Evolutionary conservation across 2,329 filamentous ascomycete species (phyloP), one percentile per base, ranked within the genome.

Genomic region (Aspergillus thermomutatus): DNA sequence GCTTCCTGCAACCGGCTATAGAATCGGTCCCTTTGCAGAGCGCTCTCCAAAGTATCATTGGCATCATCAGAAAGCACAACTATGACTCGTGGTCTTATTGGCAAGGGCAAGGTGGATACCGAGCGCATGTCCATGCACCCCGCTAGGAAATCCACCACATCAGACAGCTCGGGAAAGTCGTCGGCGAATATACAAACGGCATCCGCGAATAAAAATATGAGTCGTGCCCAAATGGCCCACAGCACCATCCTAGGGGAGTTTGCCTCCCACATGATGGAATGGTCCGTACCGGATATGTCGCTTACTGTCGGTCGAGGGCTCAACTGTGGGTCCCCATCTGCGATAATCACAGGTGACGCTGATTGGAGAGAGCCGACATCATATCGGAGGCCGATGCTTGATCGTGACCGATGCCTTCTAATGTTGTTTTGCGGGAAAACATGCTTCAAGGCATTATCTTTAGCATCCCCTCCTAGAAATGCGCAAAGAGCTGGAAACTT

Each of bases 131-230:
- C 1, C 2, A 53, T 47, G 25, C 17, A 62, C 3, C 14, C 37
- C 1, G 51, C 9, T 2, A 64, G 50, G 28, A 67, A 60, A 6
- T 53, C 7, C 10, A 55, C n/a, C 27, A 54, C 41, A 11, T 55
- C 49, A 40, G 59, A 17, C 23, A 62, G 31, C 14, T 10, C 49
- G 8, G 40, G 9, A 50, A 54, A 14, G 27, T 67, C 50, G 26
- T 63, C 53, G 4, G 63, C 41, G 34, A 65, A 67, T 23, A 68
- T 62, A 28, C 49, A 68, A 59, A 68, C 46, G 3, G 66, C 26
- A 58, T 68, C 62, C 2, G 50, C 56, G 23, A 68, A 67, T 25
- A 62, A n/a, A 54, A 68, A 67, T 11, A 68, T 48, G 7, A 68
- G 51, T 9, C 48, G 48, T 11, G 51, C 55, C 57, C 46, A 64